These are phyloP conservation scores for Didymella arachidicola DNA, from an alignment of 2,329 filamentous ascomycete genomes.

Conservation along the genomic window DNA sequence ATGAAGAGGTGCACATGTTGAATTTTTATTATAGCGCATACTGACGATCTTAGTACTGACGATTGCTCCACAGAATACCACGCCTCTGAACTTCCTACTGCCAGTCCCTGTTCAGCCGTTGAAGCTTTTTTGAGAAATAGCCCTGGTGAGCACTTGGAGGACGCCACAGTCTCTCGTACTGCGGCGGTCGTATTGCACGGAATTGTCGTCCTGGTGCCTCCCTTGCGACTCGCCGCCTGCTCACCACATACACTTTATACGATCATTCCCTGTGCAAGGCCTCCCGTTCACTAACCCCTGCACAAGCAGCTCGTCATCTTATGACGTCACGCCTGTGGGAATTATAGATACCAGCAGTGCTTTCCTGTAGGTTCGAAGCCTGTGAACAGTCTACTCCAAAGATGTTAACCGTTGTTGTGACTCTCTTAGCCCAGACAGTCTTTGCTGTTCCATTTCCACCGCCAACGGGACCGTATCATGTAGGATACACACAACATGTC, in stretches of 20 bases:
- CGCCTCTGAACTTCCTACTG: neutral
- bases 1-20: neutral
- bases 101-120: neutral
- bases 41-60: neutral
- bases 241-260: neutral
- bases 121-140: neutral
- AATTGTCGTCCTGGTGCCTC: neutral
- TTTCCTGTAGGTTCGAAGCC: neutral
- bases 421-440: conserved; percentile 1
- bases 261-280: neutral
- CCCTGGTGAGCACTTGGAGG: neutral
- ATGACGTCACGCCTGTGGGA: neutral
- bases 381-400: neutral
- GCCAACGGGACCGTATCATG: conserved; percentile 34
- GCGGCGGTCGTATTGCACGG: neutral
- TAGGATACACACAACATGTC: conserved; percentile 35
- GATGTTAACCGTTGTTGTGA: conserved; percentile 1
- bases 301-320: neutral
- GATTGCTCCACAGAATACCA: neutral
- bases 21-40: neutral
- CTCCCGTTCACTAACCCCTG: neutral
- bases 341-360: neutral
- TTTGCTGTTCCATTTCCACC: conserved; percentile 16
- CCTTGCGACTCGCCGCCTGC: neutral
- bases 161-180: neutral